phyloP scores from a whole-genome alignment of 1,284 basidiomycete genomes.

The Caloboletus firmus region DNA sequence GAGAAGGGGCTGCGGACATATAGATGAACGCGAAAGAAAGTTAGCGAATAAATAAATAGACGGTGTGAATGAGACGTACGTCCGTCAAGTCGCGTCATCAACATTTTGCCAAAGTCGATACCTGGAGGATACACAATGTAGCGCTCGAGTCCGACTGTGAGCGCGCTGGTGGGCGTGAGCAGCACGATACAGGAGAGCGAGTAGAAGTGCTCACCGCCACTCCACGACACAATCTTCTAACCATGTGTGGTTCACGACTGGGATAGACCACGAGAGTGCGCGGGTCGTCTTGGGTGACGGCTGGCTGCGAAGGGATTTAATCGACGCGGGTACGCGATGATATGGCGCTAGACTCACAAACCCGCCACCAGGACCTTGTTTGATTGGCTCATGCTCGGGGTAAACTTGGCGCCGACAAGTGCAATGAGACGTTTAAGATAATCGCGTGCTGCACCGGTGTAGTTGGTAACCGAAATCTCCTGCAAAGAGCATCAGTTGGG shows the following conservation, averaged over 20 bases:
- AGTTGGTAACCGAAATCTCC: constrained; percentile 85
- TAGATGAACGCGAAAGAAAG: not conserved
- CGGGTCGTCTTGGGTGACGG: constrained; percentile 48
- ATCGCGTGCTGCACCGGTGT: constrained; percentile 79
- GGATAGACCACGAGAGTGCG: constrained; percentile 78
- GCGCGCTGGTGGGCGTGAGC: constrained; percentile 32
- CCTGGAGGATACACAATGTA: constrained; percentile 69
- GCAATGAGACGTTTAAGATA: constrained; percentile 83
- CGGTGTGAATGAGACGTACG: constrained; percentile 32
- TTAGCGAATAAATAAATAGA: not conserved
- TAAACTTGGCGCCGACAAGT: constrained; percentile 77
- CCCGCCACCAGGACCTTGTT: constrained; percentile 84
- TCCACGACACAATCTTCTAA: constrained; percentile 83
- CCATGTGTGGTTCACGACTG: constrained; percentile 87
- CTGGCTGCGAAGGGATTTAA: constrained; percentile 13
- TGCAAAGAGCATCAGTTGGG: constrained; percentile 28
- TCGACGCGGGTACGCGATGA: not conserved
- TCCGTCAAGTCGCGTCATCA: constrained; percentile 52
- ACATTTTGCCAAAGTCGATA: constrained; percentile 60
- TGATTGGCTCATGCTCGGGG: constrained; percentile 70
- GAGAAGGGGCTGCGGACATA: constrained; percentile 12
- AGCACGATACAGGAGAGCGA: not conserved
- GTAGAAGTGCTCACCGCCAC: constrained; percentile 48
- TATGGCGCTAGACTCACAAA: constrained; percentile 51
- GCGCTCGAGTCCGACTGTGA: constrained; percentile 58